Base-by-base conservation (phyloP, 2,329 filamentous ascomycete species). In the Ceratocystis cubensis region DNA sequence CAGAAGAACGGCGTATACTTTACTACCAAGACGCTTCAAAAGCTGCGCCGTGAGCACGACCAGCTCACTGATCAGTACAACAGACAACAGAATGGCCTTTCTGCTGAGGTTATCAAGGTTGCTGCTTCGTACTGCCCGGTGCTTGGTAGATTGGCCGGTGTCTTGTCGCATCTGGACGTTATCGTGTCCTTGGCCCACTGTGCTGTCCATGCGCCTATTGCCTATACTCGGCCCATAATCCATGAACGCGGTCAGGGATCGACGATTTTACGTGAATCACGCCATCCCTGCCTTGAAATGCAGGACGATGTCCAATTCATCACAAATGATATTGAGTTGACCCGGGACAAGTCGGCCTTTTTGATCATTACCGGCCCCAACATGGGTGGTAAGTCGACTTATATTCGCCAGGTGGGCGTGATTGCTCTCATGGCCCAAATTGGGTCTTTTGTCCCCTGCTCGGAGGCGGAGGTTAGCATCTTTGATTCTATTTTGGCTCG, bases 1-100 rank as follows among this genome's bases (percentile, higher is more conserved):
- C 94, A 97, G 77, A 99, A 99, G 81, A 99, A 96, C 74, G 94
- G 94, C 56, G 94, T 97, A 66, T 99, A 94, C 78, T 99, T 99
- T 76, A 97, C 94, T 0, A 99, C 94, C 2, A 86, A 85, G 65
- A 85, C 82, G 41, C 80, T 99, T 71, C 88, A 91, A 73, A 82
- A 85, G 30, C 84, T 92, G 72, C 88, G 94, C 41, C 85, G 93
- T 65, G 93, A 99, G 72, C 91, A 96, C 71, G 93, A 99, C 73
- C 92, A 97, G 75, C 81, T 96, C 0, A 95, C 91, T 0, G 87
- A 91, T 69, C 96, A 91, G 73, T 99, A 99, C 79, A 96, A 96
- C 76, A 86, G 91, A 65, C 97, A 92, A 0, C 95, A 99, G 76
- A 88, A 84, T 69, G 91, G 92, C 61, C 81, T 99, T 2, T 94